Conservation (phyloP, 148 eudicot species). For the Chenopodium suecicum region DNA sequence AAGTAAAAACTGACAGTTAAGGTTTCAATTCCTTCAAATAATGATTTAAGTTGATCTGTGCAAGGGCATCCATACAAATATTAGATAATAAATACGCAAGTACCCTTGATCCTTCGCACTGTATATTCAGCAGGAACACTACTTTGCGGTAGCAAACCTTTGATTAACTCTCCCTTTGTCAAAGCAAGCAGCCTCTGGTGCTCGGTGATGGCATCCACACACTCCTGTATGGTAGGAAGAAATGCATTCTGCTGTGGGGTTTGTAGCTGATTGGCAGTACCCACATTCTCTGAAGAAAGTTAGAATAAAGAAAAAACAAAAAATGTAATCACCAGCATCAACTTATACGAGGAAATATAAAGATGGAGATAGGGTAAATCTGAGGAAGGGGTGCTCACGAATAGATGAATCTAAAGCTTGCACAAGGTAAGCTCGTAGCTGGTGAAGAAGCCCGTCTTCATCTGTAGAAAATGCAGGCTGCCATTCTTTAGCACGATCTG, state of each 20-base stretch:
- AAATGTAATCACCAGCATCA: background rate
- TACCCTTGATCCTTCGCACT: constrained; percentile 81
- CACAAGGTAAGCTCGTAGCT: constrained; percentile 67
- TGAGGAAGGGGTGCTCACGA: constrained; percentile 37
- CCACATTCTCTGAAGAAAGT: constrained; percentile 45
- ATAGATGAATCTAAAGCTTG: constrained; percentile 73
- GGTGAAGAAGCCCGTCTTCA: constrained; percentile 85
- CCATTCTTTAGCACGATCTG: constrained; percentile 68
- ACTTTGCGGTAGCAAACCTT: constrained; percentile 91
- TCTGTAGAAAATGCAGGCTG: constrained; percentile 66
- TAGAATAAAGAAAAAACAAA: background rate
- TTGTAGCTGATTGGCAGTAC: constrained; percentile 56
- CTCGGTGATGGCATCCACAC: constrained; percentile 84
- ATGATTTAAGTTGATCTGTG: background rate
- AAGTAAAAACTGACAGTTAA: constrained; percentile 7
- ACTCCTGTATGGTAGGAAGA: constrained; percentile 64
- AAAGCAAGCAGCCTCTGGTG: constrained; percentile 83
- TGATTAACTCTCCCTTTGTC: constrained; percentile 90
- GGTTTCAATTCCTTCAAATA: background rate
- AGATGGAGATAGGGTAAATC: background rate
- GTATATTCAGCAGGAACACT: constrained; percentile 82
- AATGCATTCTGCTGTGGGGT: constrained; percentile 51
- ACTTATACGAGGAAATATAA: background rate
- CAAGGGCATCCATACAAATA: background rate
- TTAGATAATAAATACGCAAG: constrained; percentile 7